Conservation (phyloP, 257 asterid species). For the Marsdenia floribunda region DNA sequence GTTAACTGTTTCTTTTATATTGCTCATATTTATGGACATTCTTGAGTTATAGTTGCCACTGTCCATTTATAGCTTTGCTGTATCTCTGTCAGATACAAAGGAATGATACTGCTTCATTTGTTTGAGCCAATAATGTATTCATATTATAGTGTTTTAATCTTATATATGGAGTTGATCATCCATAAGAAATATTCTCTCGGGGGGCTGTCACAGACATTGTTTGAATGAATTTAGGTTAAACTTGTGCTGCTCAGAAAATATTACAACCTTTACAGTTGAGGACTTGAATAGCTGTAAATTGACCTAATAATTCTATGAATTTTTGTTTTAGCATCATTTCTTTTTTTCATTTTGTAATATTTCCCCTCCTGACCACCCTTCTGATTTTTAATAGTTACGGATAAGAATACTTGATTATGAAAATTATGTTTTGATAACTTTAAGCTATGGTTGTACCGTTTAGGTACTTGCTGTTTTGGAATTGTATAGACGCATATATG, state of each 20-base stretch:
- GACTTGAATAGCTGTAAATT: not conserved
- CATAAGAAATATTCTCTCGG: not conserved
- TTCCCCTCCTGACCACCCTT: not conserved
- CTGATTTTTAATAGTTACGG: not conserved
- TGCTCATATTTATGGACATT: not conserved
- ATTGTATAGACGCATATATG: constrained; percentile 81
- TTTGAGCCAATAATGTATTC: not conserved
- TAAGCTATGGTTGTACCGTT: not conserved
- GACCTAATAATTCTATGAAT: not conserved
- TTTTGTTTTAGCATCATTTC: not conserved
- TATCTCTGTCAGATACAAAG: not conserved
- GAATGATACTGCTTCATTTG: not conserved
- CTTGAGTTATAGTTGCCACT: not conserved
- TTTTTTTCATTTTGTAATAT: not conserved
- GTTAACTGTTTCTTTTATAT: not conserved
- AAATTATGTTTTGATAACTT: not conserved
- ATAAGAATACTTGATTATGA: not conserved
- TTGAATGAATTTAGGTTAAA: not conserved
- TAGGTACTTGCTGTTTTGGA: constrained; percentile 85
- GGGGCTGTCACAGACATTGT: no score
- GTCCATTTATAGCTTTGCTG: not conserved
- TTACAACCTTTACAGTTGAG: not conserved
- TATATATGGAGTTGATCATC: not conserved
- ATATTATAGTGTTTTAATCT: not conserved
- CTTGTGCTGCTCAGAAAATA: not conserved